A percentile compares a stretch with the other conserved stretches of the same genome.
Evolutionary conservation across 169 alveolate species (phyloP).

Genomic region (Plasmodium fragile): DNA sequence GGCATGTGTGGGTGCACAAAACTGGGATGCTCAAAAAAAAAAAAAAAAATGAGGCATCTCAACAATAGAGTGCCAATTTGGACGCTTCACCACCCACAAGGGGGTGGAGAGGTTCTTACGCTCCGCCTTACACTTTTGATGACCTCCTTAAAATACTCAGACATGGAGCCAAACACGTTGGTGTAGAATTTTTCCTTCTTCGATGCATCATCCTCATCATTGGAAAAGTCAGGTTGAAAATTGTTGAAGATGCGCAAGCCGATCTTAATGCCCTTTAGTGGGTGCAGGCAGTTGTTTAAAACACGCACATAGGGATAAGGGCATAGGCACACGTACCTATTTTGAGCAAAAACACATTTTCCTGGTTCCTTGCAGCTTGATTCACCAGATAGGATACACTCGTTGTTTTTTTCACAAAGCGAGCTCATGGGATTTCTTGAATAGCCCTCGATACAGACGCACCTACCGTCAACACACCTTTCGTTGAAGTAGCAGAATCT

Average conservation of each 20-base stretch:
- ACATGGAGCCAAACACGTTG: slow-evolving; percentile 69
- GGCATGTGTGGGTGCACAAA: not conserved
- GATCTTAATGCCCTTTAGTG: slow-evolving; percentile 38
- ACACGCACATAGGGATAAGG: slow-evolving; percentile 68
- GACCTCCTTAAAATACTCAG: slow-evolving; percentile 53
- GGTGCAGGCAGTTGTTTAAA: slow-evolving; percentile 65
- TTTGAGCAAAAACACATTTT: slow-evolving; percentile 35
- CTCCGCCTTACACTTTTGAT: slow-evolving; percentile 19
- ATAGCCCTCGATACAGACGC: slow-evolving; percentile 70
- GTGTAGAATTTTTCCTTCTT: slow-evolving; percentile 57
- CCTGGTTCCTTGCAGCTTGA: slow-evolving; percentile 56
- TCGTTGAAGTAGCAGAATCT: slow-evolving; percentile 57
- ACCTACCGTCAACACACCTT: slow-evolving; percentile 62
- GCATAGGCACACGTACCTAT: slow-evolving; percentile 61
- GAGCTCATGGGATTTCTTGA: slow-evolving; percentile 76
- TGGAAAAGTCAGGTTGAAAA: slow-evolving; percentile 3
- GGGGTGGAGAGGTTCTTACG: not conserved
- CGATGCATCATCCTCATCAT: slow-evolving; percentile 69
- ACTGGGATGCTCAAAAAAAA: not conserved
- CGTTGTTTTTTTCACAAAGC: slow-evolving; percentile 69
- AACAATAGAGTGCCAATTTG: not conserved
- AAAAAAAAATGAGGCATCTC: too few species aligned
- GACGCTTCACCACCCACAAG: not conserved
- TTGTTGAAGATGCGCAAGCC: slow-evolving; percentile 36
- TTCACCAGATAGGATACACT: slow-evolving; percentile 25